Evolutionary conservation across 345 rosid species (phyloP), one percentile per base, ranked within the genome.

Genomic region (Eucalyptus erythrocorys): DNA sequence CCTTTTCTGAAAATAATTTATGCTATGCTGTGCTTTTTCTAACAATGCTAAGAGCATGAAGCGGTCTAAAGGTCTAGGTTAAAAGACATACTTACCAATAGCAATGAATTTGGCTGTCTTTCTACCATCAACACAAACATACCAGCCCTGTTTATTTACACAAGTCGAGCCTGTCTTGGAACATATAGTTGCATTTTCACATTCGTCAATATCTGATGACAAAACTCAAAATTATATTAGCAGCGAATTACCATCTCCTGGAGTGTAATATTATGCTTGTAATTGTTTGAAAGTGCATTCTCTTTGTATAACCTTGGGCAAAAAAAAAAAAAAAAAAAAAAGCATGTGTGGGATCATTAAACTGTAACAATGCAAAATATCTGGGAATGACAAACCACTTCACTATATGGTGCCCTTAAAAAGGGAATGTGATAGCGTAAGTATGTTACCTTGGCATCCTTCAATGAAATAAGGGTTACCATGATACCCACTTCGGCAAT

Each of bases 151-250:
- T 8, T 11, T 48, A 42, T 87, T 87, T 1, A 87, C 57, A 37
- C 88, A 87, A 0, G 26, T 87, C 26, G 1, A 1, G 24, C 53
- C 76, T 1, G 0, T 13, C 47, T 1, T 0, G 15, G 0, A 19
- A 3, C 71, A 64, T n/a, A 3, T 32, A 27, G 1, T 21, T 24
- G 71, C 15, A 86, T 57, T 1, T 61, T 87, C 81, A 61, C 88
- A 87, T 61, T 87, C 88, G 15, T 87, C 8, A 4, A 87, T 17
- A 45, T 87, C 71, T 64, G 2, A 64, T 14, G 19, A 64, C 71
- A n/a, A 64, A 64, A 0, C 37, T 1, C 1, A n/a, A 30, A 64
- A 64, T 2, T n/a, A 64, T 64, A 64, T n/a, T 64, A 64, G 2
- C 37, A n/a, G 37, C 10, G 71, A 64, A n/a, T 30, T 30, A 1